Base-by-base conservation (phyloP, 2,329 filamentous ascomycete species). In the Myotisia sp. region DNA sequence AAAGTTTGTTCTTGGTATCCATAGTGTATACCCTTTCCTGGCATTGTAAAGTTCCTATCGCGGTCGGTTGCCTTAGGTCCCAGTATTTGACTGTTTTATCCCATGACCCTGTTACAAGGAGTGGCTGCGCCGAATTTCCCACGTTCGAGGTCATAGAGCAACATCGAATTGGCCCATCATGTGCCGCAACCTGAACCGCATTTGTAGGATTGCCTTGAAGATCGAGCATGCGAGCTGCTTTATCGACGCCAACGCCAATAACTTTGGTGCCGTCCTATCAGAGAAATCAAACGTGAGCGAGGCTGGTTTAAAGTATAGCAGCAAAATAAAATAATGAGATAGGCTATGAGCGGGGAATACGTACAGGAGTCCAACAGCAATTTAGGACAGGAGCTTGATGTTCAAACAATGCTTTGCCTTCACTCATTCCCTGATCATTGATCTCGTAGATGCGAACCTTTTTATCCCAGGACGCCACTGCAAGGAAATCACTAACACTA, bases 361-460 rank as follows among this genome's bases (percentile, higher is more conserved):
- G 46, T 70, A 92, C 86, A 66, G 79, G 83, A 57, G 83, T 85
- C 72, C 87, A 95, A 51, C 85, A 79, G 43, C 79, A 78, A 53
- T 74, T 80, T 41, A 98, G 63, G 3, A 92, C 86, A 3, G 86
- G 84, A 28, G 71, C 82, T 44, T 84, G 79, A 59, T 92, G 83
- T 46, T 92, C 80, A 52, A 90, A 92, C 39, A 79, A 65, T 42
- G 84, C 84, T 51, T 86, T 87, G 32, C 84, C 85, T 54, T 84
- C 74, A 51, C 80, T 87, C 53, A 80, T 72, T 27, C 85, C 84
- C 45, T 74, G 74, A 37, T 61, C 62, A 44, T 78, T 74, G 53
- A 95, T 84, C 58, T 95, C 84, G 63, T 95, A 98, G 54, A 98
- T 87, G 52, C 86, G 79, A 43, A 95, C 84, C 58, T 93, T 92